Conservation (phyloP, 2,329 filamentous ascomycete species). For the Talaromyces sp. region DNA sequence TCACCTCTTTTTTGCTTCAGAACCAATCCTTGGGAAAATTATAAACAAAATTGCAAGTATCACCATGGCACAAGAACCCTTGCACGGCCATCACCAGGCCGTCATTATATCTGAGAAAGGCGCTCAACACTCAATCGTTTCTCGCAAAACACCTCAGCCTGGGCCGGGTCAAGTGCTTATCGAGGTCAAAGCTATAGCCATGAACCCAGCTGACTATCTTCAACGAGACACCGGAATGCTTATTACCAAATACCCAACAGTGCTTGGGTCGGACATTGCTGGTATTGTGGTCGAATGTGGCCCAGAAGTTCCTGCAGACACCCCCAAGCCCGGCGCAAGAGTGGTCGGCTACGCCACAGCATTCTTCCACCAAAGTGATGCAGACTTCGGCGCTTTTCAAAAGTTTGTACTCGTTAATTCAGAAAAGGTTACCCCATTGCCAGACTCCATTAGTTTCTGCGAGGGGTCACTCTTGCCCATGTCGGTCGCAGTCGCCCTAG, state of each 20-base stretch:
- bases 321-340: slow-evolving; percentile 21
- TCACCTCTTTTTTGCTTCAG: background rate
- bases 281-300: slow-evolving; percentile 24
- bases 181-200: slow-evolving; percentile 34
- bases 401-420: slow-evolving; percentile 23
- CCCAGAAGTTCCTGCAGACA: slow-evolving; percentile 16
- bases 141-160: slow-evolving; percentile 21
- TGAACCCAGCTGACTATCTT: slow-evolving; percentile 36
- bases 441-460: slow-evolving; percentile 21
- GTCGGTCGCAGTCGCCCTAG: slow-evolving; percentile 20
- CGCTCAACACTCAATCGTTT: background rate
- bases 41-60: background rate
- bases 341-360: slow-evolving; percentile 23
- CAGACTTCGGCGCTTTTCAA: slow-evolving; percentile 26
- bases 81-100: background rate
- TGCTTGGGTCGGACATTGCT: slow-evolving; percentile 26
- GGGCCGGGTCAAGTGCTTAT: slow-evolving; percentile 36
- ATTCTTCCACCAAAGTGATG: slow-evolving; percentile 22
- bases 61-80: background rate
- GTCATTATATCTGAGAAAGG: slow-evolving; percentile 1
- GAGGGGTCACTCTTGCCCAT: slow-evolving; percentile 23
- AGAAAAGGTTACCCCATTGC: slow-evolving; percentile 24
- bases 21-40: too few relatives aligned
- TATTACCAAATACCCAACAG: slow-evolving; percentile 19
- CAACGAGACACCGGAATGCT: slow-evolving; percentile 19